A percentile compares a stretch with the other conserved stretches of the same genome.
Evolutionary conservation across 352 stramenopile species (phyloP).

Genomic region (Pythium guiyangense): DNA sequence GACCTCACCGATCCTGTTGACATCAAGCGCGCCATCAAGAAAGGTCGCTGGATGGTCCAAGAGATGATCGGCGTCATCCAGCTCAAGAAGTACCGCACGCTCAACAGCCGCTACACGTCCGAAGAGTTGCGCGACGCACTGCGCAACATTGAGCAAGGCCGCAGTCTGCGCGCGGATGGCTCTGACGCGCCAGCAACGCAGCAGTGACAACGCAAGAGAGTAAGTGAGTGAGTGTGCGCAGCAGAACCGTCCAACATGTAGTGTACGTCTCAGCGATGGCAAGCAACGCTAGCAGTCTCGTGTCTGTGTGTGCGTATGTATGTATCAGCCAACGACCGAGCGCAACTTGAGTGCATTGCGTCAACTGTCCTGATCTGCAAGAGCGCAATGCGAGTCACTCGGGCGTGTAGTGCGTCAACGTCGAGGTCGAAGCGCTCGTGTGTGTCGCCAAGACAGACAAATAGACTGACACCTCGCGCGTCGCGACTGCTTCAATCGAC

Average conservation of each 20-base stretch:
- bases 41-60: conserved; percentile 91
- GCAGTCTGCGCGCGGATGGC: conserved; percentile 34
- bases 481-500: no score
- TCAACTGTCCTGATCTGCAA: conserved; percentile 5
- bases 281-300: no score
- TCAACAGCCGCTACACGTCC: conserved; percentile 91
- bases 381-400: conserved; percentile 13
- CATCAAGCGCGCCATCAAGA: conserved; percentile 85
- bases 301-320: no score
- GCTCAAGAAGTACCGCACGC: conserved; percentile 96
- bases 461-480: no score
- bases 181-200: conserved; percentile 6
- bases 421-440: conserved; percentile 28
- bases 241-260: no score
- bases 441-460: no score
- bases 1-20: conserved; percentile 47
- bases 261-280: no score
- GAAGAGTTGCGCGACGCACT: conserved; percentile 56
- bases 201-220: no score
- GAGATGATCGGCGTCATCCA: conserved; percentile 97
- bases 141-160: conserved; percentile 14
- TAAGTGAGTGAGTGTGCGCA: no score
- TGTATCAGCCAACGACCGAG: no score
- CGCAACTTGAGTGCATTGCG: no score
- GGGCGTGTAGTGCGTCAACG: conserved; percentile 29